Evolutionary conservation across 148 eudicot genomes (phyloP).

Genomic region (Cornus suecica): DNA sequence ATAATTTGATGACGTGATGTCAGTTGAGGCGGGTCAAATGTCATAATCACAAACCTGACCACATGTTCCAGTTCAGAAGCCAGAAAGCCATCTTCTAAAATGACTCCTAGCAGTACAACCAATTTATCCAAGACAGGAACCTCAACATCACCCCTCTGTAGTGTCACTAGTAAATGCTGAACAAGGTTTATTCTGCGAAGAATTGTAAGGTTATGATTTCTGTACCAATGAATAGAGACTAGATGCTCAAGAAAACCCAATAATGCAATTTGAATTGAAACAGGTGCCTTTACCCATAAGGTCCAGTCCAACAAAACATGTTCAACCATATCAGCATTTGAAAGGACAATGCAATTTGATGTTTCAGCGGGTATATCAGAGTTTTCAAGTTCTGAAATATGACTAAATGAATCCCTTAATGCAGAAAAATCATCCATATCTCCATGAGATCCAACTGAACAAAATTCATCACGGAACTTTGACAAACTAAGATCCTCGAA

Average conservation of each 20-base stretch:
- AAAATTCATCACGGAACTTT: slow-evolving; percentile 81
- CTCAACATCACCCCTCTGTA: slow-evolving; percentile 98
- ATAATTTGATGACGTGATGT: slow-evolving; percentile 47
- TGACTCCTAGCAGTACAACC: slow-evolving; percentile 88
- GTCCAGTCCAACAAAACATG: slow-evolving; percentile 99
- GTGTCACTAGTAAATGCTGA: slow-evolving; percentile 88
- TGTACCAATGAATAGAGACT: slow-evolving; percentile 95
- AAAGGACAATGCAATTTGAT: slow-evolving; percentile 90
- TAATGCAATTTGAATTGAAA: slow-evolving; percentile 83
- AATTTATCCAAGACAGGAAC: slow-evolving; percentile 92
- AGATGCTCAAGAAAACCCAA: slow-evolving; percentile 92
- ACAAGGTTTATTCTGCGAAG: slow-evolving; percentile 89
- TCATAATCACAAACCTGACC: slow-evolving; percentile 95
- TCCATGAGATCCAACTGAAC: slow-evolving; percentile 80
- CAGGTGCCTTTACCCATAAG: slow-evolving; percentile 89
- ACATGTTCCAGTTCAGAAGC: slow-evolving; percentile 88
- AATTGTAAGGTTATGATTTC: slow-evolving; percentile 92
- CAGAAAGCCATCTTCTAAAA: slow-evolving; percentile 92
- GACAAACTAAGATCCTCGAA: slow-evolving; percentile 74
- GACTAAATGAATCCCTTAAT: slow-evolving; percentile 81
- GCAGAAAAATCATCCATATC: slow-evolving; percentile 93
- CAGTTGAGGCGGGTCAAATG: slow-evolving; percentile 91
- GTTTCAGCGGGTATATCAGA: slow-evolving; percentile 67
- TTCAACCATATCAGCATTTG: slow-evolving; percentile 98
- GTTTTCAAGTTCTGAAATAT: slow-evolving; percentile 81